Percentiles rank a stretch among this genome's conserved stretches.
Conservation (phyloP, 441 rosid genomes). For the Eruca vesicaria region DNA sequence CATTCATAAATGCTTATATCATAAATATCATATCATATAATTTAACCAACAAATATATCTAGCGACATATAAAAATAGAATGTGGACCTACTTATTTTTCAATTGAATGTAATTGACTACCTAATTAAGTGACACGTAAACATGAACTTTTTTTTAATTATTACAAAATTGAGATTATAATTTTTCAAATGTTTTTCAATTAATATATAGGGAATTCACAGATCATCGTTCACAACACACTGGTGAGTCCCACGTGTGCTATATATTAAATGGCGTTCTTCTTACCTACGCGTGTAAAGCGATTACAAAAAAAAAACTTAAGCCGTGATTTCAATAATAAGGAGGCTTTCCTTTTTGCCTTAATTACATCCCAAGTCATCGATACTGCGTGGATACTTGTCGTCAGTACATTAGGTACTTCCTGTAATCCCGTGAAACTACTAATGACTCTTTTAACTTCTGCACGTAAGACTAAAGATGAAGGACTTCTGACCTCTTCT, state of each 20-base stretch:
- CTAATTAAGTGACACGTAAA: no score
- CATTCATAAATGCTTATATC: no score
- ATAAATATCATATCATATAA: no score
- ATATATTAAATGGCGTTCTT: conserved; percentile 10
- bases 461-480: not conserved
- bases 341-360: not conserved
- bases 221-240: not conserved
- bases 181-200: no score
- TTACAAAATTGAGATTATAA: no score
- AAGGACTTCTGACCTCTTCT: no score
- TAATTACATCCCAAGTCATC: conserved; percentile 24
- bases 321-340: conserved; percentile 33
- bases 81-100: no score
- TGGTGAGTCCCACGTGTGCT: conserved; percentile 24
- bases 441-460: conserved; percentile 14
- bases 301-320: not conserved
- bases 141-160: no score
- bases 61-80: no score
- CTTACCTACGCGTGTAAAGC: conserved; percentile 24
- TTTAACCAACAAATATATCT: no score
- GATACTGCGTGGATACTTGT: conserved; percentile 5
- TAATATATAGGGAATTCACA: conserved; percentile 30
- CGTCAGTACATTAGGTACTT: not conserved
- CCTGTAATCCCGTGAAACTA: conserved; percentile 19
- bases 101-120: no score